Percentiles rank a stretch among this genome's conserved stretches.
phyloP scores from a whole-genome alignment of 352 stramenopile species.

The Phytopythium litorale region DNA sequence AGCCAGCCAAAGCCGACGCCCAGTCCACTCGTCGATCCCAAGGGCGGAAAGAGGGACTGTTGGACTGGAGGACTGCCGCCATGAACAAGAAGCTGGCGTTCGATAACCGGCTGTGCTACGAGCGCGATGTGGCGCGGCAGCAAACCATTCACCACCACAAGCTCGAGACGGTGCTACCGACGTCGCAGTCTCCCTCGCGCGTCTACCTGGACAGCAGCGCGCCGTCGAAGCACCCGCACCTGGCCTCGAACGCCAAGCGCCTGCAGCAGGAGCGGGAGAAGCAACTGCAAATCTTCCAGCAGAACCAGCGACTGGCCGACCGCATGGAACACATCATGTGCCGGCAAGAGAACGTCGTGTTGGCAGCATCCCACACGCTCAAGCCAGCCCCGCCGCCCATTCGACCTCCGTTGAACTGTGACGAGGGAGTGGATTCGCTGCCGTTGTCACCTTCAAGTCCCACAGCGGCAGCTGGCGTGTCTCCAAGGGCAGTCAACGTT shows the following conservation, averaged over 20 bases:
- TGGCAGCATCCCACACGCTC: slow-evolving; percentile 19
- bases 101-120: slow-evolving; percentile 80
- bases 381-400: not conserved
- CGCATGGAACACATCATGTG: slow-evolving; percentile 75
- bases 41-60: not conserved
- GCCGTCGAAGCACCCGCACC: slow-evolving; percentile 35
- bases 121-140: slow-evolving; percentile 62
- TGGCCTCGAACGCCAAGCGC: slow-evolving; percentile 54
- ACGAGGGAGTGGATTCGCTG: not conserved
- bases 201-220: slow-evolving; percentile 60
- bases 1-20: not conserved
- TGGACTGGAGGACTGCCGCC: not conserved
- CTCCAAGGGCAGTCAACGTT: not conserved
- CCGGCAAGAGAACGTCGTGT: slow-evolving; percentile 53
- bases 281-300: slow-evolving; percentile 53
- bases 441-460: not conserved
- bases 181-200: slow-evolving; percentile 51
- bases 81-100: slow-evolving; percentile 82
- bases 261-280: slow-evolving; percentile 57
- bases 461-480: not conserved
- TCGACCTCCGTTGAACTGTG: too few species aligned
- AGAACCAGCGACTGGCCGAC: slow-evolving; percentile 66
- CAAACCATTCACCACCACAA: slow-evolving; percentile 66
- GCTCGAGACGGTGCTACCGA: slow-evolving; percentile 55
- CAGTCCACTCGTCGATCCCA: not conserved